A percentile compares a stretch with the other conserved stretches of the same genome.
Conservation (phyloP, 2,329 filamentous ascomycete species). For the Penicillium sp. region DNA sequence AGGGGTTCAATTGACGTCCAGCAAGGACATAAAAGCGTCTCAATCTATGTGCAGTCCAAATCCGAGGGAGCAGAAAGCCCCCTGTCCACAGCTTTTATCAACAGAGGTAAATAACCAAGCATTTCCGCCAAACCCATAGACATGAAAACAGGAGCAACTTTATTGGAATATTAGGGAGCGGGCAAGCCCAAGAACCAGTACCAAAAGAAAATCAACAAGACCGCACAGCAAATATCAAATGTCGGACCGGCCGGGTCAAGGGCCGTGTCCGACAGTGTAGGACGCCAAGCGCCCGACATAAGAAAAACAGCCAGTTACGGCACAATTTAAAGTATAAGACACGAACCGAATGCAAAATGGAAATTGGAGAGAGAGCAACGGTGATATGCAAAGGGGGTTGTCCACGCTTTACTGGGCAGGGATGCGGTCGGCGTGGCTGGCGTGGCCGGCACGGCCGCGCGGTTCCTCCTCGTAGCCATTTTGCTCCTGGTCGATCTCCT, state of each 20-base stretch:
- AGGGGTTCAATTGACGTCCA: background rate
- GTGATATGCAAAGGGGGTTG: conserved; percentile 3
- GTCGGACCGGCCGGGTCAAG: background rate
- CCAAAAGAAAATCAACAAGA: background rate
- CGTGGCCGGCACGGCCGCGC: conserved; percentile 21
- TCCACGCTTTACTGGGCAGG: conserved; percentile 11
- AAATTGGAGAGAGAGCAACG: conserved; percentile 7
- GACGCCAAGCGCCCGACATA: conserved; percentile 20
- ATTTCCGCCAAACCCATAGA: background rate
- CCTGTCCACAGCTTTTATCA: background rate
- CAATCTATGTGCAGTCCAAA: conserved; percentile 1
- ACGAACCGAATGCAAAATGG: conserved; percentile 25
- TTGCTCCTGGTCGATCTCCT: conserved; percentile 36
- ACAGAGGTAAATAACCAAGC: background rate
- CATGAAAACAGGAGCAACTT: conserved; percentile 6
- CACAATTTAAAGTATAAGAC: conserved; percentile 28
- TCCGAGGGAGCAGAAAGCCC: background rate
- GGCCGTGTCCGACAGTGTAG: background rate
- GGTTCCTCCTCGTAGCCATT: conserved; percentile 25
- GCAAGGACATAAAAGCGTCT: background rate
- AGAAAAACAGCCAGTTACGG: conserved; percentile 18
- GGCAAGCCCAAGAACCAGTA: conserved; percentile 1
- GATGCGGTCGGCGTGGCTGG: conserved; percentile 16
- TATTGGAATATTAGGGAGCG: conserved; percentile 14
- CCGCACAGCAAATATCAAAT: background rate